Conservation (phyloP, 352 stramenopile species). For the Pythium periplocum region DNA sequence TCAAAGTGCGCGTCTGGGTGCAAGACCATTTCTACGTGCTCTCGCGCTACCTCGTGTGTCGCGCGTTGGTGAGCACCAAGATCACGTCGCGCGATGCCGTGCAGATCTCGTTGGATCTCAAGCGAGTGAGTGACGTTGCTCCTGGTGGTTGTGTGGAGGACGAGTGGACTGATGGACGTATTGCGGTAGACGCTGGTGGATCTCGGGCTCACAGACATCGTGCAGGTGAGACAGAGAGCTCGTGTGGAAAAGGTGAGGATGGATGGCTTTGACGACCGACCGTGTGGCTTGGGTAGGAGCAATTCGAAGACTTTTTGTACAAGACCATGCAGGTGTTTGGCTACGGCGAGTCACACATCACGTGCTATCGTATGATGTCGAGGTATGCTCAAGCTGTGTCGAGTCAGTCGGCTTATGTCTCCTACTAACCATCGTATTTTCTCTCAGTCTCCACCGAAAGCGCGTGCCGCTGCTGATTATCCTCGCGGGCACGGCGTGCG, state of each 20-base stretch:
- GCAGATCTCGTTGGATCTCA: conserved; percentile 86
- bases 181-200: conserved; percentile 71
- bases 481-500: conserved; percentile 74
- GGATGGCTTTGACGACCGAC: background rate
- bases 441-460: conserved; percentile 72
- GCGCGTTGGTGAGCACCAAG: conserved; percentile 83
- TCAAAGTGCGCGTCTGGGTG: conserved; percentile 88
- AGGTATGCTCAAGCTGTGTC: conserved; percentile 27
- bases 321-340: conserved; percentile 88
- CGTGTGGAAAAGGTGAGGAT: background rate
- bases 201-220: conserved; percentile 78
- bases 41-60: conserved; percentile 80
- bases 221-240: conserved; percentile 32
- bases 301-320: conserved; percentile 89
- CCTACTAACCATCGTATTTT: background rate
- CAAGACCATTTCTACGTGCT: conserved; percentile 88
- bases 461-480: conserved; percentile 83
- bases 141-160: too few relatives aligned
- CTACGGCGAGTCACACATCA: conserved; percentile 82
- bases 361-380: conserved; percentile 86
- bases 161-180: too few relatives aligned
- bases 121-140: conserved; percentile 40
- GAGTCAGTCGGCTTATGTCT: too few relatives aligned
- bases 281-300: conserved; percentile 31
- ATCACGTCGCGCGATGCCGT: conserved; percentile 83